Percentiles rank a stretch among this genome's conserved stretches.
phyloP scores from a whole-genome alignment of 148 eudicot genomes.

The Gaultheria prostrata region DNA sequence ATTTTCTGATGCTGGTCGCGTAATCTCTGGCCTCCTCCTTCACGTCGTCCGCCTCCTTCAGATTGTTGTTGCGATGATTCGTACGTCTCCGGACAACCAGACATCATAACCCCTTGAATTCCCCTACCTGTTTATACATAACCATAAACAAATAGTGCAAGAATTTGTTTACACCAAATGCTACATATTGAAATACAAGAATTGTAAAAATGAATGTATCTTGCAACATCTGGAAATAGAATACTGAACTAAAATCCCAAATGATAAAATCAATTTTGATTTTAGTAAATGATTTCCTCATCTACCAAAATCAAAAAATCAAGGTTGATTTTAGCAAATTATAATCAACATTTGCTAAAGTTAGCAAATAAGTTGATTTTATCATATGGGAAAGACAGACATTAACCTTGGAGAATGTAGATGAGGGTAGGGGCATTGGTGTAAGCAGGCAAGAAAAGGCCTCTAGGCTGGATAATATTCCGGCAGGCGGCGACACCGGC shows the following conservation, averaged over 20 bases:
- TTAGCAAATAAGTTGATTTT: too few species aligned
- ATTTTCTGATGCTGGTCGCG: slow-evolving; percentile 76
- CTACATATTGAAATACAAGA: background rate
- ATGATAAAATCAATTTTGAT: too few species aligned
- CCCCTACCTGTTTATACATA: slow-evolving; percentile 52
- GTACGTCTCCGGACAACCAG: slow-evolving; percentile 79
- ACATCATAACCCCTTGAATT: slow-evolving; percentile 42
- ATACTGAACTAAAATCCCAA: too few species aligned
- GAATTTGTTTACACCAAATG: background rate
- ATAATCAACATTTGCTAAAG: too few species aligned
- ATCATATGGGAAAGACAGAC: too few species aligned
- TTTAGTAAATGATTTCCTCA: too few species aligned
- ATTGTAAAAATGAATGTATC: too few species aligned
- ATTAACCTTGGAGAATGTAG: slow-evolving; percentile 55
- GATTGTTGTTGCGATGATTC: slow-evolving; percentile 42
- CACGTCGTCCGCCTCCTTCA: slow-evolving; percentile 9
- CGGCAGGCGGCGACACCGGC: slow-evolving; percentile 58
- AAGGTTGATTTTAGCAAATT: too few species aligned
- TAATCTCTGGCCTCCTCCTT: slow-evolving; percentile 26
- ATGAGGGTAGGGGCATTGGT: slow-evolving; percentile 45
- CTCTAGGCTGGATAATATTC: slow-evolving; percentile 46
- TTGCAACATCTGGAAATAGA: too few species aligned
- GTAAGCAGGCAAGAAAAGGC: slow-evolving; percentile 70
- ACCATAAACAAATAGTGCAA: too few species aligned
- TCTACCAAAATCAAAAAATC: too few species aligned